Percentiles rank a stretch among this genome's conserved stretches.
phyloP scores from a whole-genome alignment of 1,139 yeast species.

The Hyphopichia fennica region DNA sequence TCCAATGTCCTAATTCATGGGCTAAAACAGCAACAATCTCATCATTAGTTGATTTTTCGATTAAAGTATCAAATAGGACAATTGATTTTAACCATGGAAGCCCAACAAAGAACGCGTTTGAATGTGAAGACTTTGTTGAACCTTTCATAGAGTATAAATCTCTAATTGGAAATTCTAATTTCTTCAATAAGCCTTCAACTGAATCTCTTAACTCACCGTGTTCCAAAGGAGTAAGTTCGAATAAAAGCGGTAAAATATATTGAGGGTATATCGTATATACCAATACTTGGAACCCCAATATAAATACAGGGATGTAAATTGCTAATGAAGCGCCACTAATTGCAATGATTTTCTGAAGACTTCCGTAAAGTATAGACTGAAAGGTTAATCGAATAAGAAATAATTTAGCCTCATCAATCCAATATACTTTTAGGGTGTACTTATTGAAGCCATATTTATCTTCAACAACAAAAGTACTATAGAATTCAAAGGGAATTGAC shows the following conservation, averaged over 20 bases:
- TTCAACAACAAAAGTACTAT: not conserved
- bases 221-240: constrained; percentile 3
- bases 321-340: not conserved
- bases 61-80: constrained; percentile 77
- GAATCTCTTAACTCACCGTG: constrained; percentile 4
- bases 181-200: not conserved
- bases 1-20: constrained; percentile 95
- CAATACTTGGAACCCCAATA: not conserved
- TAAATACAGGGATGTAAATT: not conserved
- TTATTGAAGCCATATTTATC: not conserved
- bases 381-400: not conserved
- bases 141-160: constrained; percentile 48
- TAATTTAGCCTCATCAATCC: not conserved
- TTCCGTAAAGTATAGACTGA: not conserved
- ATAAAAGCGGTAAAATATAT: constrained; percentile 2
- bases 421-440: not conserved
- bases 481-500: not conserved
- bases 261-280: constrained; percentile 2
- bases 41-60: constrained; percentile 59
- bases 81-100: constrained; percentile 87
- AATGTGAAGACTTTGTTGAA: constrained; percentile 81
- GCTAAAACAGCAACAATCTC: constrained; percentile 84
- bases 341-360: not conserved
- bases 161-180: constrained; percentile 2
- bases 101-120: constrained; percentile 86